These are phyloP conservation scores for Neopestalotiopsis rosae DNA, from an alignment of 2,329 filamentous ascomycete genomes.

Conservation along the genomic window DNA sequence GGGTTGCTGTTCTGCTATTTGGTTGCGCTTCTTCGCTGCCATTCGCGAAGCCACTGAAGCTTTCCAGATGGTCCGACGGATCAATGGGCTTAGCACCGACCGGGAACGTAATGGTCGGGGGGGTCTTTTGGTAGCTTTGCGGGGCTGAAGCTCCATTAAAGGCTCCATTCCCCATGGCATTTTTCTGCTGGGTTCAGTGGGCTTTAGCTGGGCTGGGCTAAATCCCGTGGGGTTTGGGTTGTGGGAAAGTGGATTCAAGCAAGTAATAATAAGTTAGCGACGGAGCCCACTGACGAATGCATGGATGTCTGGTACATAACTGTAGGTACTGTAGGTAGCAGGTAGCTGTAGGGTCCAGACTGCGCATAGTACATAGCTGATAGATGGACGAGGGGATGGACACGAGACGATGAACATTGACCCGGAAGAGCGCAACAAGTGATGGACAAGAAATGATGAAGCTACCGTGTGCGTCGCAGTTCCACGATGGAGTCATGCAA, in stretches of 20 bases:
- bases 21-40: not conserved
- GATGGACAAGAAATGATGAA: not conserved
- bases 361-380: not conserved
- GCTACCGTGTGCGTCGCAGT: not conserved
- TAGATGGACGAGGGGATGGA: not conserved
- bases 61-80: not conserved
- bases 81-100: not conserved
- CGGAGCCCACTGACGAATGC: not conserved
- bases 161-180: not conserved
- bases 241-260: not conserved
- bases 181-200: not conserved
- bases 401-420: not conserved
- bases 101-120: not conserved
- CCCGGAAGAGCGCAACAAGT: too few species aligned
- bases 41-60: not conserved
- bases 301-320: not conserved
- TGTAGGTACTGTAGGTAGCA: not conserved
- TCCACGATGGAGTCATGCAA: conserved; percentile 2
- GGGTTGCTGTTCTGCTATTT: not conserved
- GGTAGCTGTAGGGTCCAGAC: too few species aligned
- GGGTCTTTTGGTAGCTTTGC: not conserved
- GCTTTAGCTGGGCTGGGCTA: not conserved
- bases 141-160: not conserved
- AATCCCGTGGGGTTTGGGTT: not conserved
- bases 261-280: not conserved